Evolutionary conservation across 2,329 filamentous ascomycete species (phyloP), one percentile per base, ranked within the genome.

Genomic region (Exophiala calicioides): DNA sequence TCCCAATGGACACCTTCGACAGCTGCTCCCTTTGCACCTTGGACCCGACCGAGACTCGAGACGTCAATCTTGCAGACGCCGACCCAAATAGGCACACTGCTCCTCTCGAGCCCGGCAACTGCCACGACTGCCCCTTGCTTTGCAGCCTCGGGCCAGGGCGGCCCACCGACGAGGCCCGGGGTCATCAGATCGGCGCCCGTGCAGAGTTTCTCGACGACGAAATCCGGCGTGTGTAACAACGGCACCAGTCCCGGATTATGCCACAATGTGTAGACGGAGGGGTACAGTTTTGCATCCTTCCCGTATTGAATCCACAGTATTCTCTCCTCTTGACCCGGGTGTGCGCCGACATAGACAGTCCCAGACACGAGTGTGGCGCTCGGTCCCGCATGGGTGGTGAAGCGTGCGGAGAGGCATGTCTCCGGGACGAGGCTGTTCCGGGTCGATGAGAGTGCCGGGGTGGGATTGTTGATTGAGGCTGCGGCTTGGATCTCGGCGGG

Each of bases 121-220:
- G 80, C 81, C n/a, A 84, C 80, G 19, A 85, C 66, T 3, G 80
- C 71, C 2, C 77, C 81, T 58, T 80, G 79, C 40, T 72, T 78
- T 2, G 82, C 82, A 35, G 70, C 70, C 26, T 68, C 57, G 3
- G 81, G 80, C 58, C 85, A 86, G 2, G 82, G 81, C 8, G 82
- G 80, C 1, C 82, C 81, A 41, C 78, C 75, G 20, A 81, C 76
- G 10, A 86, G 66, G 6, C 83, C 83, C 2, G 83, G 83, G 1
- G 78, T 84, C 83, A 86, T 86, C 36, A 86, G 68, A 63, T 85
- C 82, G 15, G 83, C 82, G 3, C 83, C 83, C 5, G 76, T 74
- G 47, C 77, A 78, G 6, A 86, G 67, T 64, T 85, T 85, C 59
- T 85, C 76, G 3, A 82, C 78, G 18, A 80, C 73, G 37, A 71